phyloP scores from a whole-genome alignment of 129 eudicot species.

The Rutidosis leptorrhynchoides region DNA sequence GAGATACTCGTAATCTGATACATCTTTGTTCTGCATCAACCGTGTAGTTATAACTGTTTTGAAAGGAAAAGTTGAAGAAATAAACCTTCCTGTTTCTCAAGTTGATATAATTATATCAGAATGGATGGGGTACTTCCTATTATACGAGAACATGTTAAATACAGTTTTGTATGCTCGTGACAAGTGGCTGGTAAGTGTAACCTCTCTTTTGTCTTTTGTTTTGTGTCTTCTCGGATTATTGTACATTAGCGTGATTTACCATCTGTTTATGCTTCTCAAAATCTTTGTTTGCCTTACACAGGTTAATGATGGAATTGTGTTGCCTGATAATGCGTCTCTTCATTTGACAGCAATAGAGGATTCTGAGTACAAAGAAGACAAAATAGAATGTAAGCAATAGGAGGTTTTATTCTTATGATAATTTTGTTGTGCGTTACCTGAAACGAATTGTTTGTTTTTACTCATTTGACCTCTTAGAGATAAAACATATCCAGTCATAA shows the following conservation, averaged over 20 bases:
- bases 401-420: background rate
- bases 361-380: slow-evolving; percentile 98
- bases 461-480: background rate
- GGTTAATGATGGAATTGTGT: slow-evolving; percentile 69
- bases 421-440: background rate
- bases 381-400: slow-evolving; percentile 77
- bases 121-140: slow-evolving; percentile 97
- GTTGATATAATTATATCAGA: slow-evolving; percentile 93
- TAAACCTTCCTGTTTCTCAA: slow-evolving; percentile 88
- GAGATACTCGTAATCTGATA: slow-evolving; percentile 20
- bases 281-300: slow-evolving; percentile 25
- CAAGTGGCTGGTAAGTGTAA: slow-evolving; percentile 85
- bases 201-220: background rate
- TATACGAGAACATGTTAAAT: slow-evolving; percentile 91
- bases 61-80: slow-evolving; percentile 94
- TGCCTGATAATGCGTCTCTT: slow-evolving; percentile 92
- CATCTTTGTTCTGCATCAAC: background rate
- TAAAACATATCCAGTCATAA: background rate
- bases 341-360: slow-evolving; percentile 94
- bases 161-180: slow-evolving; percentile 97
- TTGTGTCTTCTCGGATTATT: background rate
- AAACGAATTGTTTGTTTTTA: background rate
- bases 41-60: slow-evolving; percentile 78
- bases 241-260: background rate
- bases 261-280: background rate